phyloP scores from a whole-genome alignment of 2,329 filamentous ascomycete genomes.

The Cladophialophora chaetospira region DNA sequence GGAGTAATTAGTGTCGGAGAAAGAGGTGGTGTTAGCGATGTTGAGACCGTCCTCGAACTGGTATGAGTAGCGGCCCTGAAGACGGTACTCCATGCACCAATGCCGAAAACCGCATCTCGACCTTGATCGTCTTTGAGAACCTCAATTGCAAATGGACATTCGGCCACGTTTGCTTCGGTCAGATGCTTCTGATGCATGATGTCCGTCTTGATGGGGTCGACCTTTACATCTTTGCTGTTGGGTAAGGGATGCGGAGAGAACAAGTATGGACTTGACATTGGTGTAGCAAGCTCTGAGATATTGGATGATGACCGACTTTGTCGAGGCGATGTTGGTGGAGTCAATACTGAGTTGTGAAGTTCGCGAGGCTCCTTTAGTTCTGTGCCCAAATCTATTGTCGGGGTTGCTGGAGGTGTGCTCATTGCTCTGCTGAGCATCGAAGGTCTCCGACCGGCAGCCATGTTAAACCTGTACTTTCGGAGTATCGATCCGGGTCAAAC shows the following conservation, averaged over 20 bases:
- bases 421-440: slow-evolving; percentile 15
- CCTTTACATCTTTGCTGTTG: not conserved
- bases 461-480: slow-evolving; percentile 1
- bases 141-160: slow-evolving; percentile 31
- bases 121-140: slow-evolving; percentile 31
- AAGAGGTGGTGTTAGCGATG: slow-evolving; percentile 40
- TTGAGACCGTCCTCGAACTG: slow-evolving; percentile 1
- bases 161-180: slow-evolving; percentile 7
- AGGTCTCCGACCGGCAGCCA: slow-evolving; percentile 19
- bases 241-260: not conserved
- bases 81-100: slow-evolving; percentile 52
- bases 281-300: slow-evolving; percentile 10
- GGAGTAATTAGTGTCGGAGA: slow-evolving; percentile 26
- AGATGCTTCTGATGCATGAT: not conserved
- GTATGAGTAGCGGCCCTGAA: slow-evolving; percentile 41
- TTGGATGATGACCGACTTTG: slow-evolving; percentile 15
- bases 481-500: not conserved
- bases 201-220: slow-evolving; percentile 22
- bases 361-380: slow-evolving; percentile 8
- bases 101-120: slow-evolving; percentile 44
- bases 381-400: not conserved
- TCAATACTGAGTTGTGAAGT: slow-evolving; percentile 16
- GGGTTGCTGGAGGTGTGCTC: slow-evolving; percentile 27
- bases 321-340: slow-evolving; percentile 30
- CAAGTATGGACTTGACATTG: not conserved